Base-by-base conservation (phyloP, 139 green algal species). In the Edaphochlamys debaryana region DNA sequence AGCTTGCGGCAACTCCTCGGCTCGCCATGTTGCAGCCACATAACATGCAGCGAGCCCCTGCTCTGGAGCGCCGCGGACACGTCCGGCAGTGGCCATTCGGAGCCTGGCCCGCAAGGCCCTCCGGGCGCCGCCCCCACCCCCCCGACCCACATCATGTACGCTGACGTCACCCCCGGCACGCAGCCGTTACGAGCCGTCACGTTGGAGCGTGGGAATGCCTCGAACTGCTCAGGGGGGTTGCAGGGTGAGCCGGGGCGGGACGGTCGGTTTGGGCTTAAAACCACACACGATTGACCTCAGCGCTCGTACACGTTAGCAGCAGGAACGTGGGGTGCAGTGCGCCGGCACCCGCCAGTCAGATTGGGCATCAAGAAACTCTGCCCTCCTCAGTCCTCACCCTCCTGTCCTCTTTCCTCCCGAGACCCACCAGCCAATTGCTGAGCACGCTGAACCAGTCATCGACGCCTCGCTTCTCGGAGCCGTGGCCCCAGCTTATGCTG, bases 401-500 rank as follows among this genome's bases (percentile, higher is more conserved):
- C n/a, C n/a, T n/a, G n/a, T n/a, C n/a, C n/a, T n/a, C n/a, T n/a
- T n/a, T n/a, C n/a, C n/a, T n/a, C n/a, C n/a, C n/a, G n/a, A n/a
- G n/a, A 38, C 72, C 25, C 29, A 64, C 54, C 79, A 86, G 27
- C 79, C 79, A 86, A 6, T 86, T 86, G 9, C 23, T n/a, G 23
- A 86, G 29, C 13, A 70, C 8, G 52, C 34, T 62, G 54, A 86
- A 86, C 79, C 79, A 86, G 68, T 86, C 79, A 0, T 23, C 67
- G 40, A 54, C 68, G 22, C 79, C 79, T 4, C 38, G 54, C 56
- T 66, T 60, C 19, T 27, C 40, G 23, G 9, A 13, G 17, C 52
- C 52, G 62, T 84, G 58, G 60, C 74, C 74, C 74, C 74, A 81
- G 58, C 58, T 72, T 38, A 81, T 71, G 74, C 74, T 81, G 69